phyloP scores from a whole-genome alignment of 192 early-diverging fungal genomes.

The Neocallimastix lanati region DNA sequence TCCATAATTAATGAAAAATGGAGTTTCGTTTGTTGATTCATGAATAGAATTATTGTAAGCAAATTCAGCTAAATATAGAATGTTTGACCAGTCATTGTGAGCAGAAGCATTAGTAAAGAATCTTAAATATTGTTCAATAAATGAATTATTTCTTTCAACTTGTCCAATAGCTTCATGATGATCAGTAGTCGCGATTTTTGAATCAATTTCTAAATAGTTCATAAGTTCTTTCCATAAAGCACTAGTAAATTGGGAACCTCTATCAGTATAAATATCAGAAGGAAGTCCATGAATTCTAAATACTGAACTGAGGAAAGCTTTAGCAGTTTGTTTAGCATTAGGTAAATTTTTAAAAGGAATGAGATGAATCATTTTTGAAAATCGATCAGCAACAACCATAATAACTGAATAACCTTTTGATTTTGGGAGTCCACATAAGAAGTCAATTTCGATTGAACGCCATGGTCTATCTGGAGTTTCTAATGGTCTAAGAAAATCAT shows the following conservation, averaged over 20 bases:
- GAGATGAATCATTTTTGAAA: conserved; percentile 13
- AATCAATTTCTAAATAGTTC: conserved; percentile 5
- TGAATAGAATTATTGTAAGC: conserved; percentile 26
- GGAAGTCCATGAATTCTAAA: conserved; percentile 17
- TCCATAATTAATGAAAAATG: conserved; percentile 9
- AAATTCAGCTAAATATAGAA: conserved; percentile 20
- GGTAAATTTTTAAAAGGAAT: not conserved
- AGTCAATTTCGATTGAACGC: conserved; percentile 26
- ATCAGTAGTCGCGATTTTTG: conserved; percentile 14
- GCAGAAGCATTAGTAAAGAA: conserved; percentile 8
- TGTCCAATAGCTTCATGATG: conserved; percentile 21
- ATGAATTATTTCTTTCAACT: conserved; percentile 15
- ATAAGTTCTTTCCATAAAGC: conserved; percentile 12
- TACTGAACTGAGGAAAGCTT: conserved; percentile 5
- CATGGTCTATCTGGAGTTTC: conserved; percentile 12
- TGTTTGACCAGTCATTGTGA: conserved; percentile 18
- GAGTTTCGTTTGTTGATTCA: conserved; percentile 7
- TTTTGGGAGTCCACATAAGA: conserved; percentile 12
- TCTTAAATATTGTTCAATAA: conserved; percentile 16
- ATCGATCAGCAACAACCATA: too few species aligned
- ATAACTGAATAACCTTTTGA: conserved; percentile 1
- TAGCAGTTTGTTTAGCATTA: conserved; percentile 3
- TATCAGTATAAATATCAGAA: conserved; percentile 16
- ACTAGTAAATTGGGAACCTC: conserved; percentile 18
- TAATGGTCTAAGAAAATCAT: conserved; percentile 13